phyloP scores from a whole-genome alignment of 345 rosid species.

The Cardamine resedifolia region DNA sequence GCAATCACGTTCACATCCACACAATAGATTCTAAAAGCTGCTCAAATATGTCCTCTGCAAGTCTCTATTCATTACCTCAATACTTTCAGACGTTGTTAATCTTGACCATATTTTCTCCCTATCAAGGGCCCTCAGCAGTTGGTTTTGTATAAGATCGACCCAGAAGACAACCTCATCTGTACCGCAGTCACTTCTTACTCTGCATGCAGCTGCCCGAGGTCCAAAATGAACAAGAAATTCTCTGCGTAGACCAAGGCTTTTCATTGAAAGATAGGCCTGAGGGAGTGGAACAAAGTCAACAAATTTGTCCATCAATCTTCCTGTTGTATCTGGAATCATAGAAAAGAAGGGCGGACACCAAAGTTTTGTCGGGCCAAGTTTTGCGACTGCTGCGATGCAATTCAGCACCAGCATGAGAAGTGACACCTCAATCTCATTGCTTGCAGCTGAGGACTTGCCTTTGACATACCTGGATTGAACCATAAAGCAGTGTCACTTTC shows the following conservation, averaged over 20 bases:
- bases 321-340: constrained; percentile 67
- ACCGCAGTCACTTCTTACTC: constrained; percentile 58
- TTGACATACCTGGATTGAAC: constrained; percentile 50
- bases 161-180: constrained; percentile 88
- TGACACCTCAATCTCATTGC: constrained; percentile 61
- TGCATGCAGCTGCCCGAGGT: constrained; percentile 79
- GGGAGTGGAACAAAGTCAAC: constrained; percentile 71
- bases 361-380: constrained; percentile 85
- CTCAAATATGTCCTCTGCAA: constrained; percentile 11
- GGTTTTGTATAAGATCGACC: constrained; percentile 90
- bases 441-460: constrained; percentile 49
- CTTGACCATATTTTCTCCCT: constrained; percentile 99
- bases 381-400: constrained; percentile 77
- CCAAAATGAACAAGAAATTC: constrained; percentile 97
- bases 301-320: constrained; percentile 85
- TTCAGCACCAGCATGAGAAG: constrained; percentile 79
- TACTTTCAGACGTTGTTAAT: constrained; percentile 89
- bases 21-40: neutral
- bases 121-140: constrained; percentile 80
- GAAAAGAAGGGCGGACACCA: constrained; percentile 73
- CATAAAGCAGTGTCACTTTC: constrained; percentile 20
- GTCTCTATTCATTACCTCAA: constrained; percentile 61
- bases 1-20: neutral
- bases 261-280: constrained; percentile 65
- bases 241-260: constrained; percentile 72